Percentiles rank a stretch among this genome's conserved stretches.
Conservation (phyloP, 1,139 yeast species). For the Blastobotrys illinoisensis region DNA sequence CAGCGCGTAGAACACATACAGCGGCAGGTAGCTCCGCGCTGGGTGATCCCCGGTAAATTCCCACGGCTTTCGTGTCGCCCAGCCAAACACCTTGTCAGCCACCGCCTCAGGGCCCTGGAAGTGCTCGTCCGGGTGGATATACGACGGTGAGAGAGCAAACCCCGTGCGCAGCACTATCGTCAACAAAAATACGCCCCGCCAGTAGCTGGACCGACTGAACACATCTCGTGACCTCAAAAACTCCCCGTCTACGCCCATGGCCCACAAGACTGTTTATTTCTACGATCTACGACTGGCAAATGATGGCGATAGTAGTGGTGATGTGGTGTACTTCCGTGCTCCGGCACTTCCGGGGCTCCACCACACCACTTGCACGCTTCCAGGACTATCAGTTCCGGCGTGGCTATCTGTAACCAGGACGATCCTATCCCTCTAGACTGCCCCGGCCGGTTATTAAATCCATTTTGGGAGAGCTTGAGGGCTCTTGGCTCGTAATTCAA, state of each 20-base stretch:
- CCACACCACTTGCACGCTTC: neutral
- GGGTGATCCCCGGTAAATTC: constrained; percentile 60
- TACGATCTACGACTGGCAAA: neutral
- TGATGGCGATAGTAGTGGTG: neutral
- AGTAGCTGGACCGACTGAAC: constrained; percentile 13
- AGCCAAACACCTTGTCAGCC: constrained; percentile 45
- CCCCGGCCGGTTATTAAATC: too few species aligned
- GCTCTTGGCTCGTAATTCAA: too few species aligned
- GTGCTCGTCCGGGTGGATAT: constrained; percentile 97
- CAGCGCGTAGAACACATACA: constrained; percentile 58
- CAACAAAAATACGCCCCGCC: constrained; percentile 29
- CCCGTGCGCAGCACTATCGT: constrained; percentile 47
- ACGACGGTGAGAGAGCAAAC: constrained; percentile 67
- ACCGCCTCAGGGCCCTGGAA: constrained; percentile 81
- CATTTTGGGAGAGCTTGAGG: too few species aligned
- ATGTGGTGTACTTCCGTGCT: neutral
- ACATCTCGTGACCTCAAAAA: neutral
- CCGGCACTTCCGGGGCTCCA: neutral
- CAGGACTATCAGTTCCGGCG: too few species aligned
- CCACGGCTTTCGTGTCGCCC: constrained; percentile 69
- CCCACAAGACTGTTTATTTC: neutral
- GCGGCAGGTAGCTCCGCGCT: constrained; percentile 68
- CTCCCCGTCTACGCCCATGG: neutral
- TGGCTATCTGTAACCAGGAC: too few species aligned
- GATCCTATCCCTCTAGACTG: too few species aligned